phyloP scores from a whole-genome alignment of 257 asterid genomes.

The Fraxinus americana region DNA sequence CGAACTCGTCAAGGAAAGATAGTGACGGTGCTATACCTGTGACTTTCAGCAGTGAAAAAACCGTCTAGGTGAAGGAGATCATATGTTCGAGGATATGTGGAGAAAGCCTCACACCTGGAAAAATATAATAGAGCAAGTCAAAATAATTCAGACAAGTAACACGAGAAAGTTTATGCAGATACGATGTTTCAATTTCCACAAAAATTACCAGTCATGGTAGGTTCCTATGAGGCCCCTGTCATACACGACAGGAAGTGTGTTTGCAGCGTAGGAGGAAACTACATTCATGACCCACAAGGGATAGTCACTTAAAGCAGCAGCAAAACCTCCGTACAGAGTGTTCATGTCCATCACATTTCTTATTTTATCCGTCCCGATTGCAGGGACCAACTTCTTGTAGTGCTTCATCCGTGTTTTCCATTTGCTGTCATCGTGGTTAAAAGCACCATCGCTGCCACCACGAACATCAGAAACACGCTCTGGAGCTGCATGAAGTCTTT shows the following conservation, averaged over 20 bases:
- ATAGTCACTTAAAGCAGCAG: slow-evolving; percentile 70
- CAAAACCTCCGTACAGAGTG: slow-evolving; percentile 89
- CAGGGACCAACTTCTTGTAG: slow-evolving; percentile 85
- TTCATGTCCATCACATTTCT: slow-evolving; percentile 98
- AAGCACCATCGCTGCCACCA: slow-evolving; percentile 83
- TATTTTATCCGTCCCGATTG: slow-evolving; percentile 76
- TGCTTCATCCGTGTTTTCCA: slow-evolving; percentile 83
- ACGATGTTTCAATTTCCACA: background rate
- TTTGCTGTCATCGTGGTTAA: slow-evolving; percentile 79
- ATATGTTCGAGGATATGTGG: slow-evolving; percentile 58
- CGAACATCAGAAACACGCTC: slow-evolving; percentile 76
- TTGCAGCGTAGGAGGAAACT: slow-evolving; percentile 75
- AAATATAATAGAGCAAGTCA: background rate
- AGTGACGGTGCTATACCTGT: slow-evolving; percentile 35
- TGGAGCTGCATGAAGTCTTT: slow-evolving; percentile 66
- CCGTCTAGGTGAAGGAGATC: slow-evolving; percentile 62
- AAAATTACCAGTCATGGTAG: slow-evolving; percentile 84
- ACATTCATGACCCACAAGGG: slow-evolving; percentile 98
- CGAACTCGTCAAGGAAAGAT: background rate
- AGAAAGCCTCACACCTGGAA: slow-evolving; percentile 62
- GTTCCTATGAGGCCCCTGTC: slow-evolving; percentile 97
- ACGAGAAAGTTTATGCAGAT: background rate
- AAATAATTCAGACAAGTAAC: background rate
- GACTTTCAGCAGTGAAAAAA: slow-evolving; percentile 57
- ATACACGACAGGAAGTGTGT: slow-evolving; percentile 85